Base-by-base conservation (phyloP, 306 rosid species). In the Pyrus communis region DNA sequence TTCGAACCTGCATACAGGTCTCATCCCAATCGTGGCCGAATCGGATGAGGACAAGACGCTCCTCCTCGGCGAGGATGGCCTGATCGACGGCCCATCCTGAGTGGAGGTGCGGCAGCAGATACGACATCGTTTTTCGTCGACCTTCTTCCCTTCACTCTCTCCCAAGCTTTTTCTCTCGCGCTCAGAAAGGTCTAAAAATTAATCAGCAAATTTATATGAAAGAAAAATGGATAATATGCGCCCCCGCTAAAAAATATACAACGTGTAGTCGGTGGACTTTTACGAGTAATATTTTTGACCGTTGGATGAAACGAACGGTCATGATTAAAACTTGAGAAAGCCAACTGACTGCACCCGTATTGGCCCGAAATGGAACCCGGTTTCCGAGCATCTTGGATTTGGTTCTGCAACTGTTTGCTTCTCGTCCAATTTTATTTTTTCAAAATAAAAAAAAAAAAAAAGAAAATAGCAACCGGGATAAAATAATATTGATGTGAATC, bases 11-110 rank as follows among this genome's bases (percentile, higher is more conserved):
- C 97, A 91, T 89, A 81, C 97, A 91, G 78, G 97, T 91, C 27
- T 91, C 97, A 19, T 91, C 95, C 95, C 97, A 89, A 49, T 88
- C 97, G 70, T 89, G 97, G 61, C 97, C 97, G 58, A 91, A 91
- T 11, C 97, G 90, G 79, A 91, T 91, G 55, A 91, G 89, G 30
- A 91, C 97, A 9, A 91, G 93, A 33, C 97, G 95, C 75, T 91
- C 95, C 77, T 91, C 97, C 78, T 91, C 95, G 0, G 93, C 91
- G 12, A 91, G 93, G 77, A 91, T 91, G n/a, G 97, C 91, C 69
- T 89, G 97, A 77, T 91, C 97, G 5, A 91, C 95, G 78, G 78
- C 78, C 78, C 78, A 74, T 14, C 78, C 95, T 0, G 97, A 91
- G 83, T 91, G 97, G 77, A 91, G 87, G 83, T 91, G 97, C 9